phyloP scores from a whole-genome alignment of 1,139 yeast genomes.

The Taphrina sp. region DNA sequence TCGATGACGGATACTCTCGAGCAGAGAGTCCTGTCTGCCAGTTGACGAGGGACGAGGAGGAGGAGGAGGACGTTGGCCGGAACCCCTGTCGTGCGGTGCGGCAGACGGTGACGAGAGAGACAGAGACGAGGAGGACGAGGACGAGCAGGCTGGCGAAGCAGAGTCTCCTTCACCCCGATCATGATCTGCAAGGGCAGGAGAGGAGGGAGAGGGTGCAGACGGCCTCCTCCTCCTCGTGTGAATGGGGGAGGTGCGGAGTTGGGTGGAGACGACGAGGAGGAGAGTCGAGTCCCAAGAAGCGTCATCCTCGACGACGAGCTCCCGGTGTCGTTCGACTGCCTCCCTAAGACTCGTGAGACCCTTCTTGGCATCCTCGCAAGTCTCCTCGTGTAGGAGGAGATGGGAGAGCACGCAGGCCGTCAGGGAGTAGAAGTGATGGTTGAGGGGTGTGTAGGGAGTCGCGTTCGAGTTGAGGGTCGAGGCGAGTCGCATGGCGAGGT shows the following conservation, averaged over 20 bases:
- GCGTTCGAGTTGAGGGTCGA: constrained; percentile 34
- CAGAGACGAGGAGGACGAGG: no score
- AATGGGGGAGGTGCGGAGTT: no score
- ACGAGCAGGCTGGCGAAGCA: no score
- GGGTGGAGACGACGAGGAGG: constrained; percentile 10
- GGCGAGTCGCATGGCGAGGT: constrained; percentile 37
- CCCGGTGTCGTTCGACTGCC: constrained; percentile 29
- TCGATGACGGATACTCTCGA: constrained; percentile 6
- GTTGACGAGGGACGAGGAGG: not conserved
- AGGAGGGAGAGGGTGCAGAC: no score
- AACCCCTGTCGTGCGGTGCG: no score
- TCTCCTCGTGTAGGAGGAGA: constrained; percentile 36
- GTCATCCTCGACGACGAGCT: constrained; percentile 30
- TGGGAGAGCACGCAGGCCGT: constrained; percentile 37
- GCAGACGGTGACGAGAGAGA: no score
- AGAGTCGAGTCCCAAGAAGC: constrained; percentile 32
- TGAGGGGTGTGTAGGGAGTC: constrained; percentile 37
- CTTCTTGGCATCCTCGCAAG: constrained; percentile 36
- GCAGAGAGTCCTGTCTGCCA: not conserved
- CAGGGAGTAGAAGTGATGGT: constrained; percentile 38
- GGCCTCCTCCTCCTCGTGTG: no score
- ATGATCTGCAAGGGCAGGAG: no score
- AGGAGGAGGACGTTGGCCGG: no score
- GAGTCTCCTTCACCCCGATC: no score
- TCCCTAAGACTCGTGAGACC: constrained; percentile 29